Evolutionary conservation across 345 rosid species (phyloP), one percentile per base, ranked within the genome.

Genomic region (Leavenworthia alabamica): DNA sequence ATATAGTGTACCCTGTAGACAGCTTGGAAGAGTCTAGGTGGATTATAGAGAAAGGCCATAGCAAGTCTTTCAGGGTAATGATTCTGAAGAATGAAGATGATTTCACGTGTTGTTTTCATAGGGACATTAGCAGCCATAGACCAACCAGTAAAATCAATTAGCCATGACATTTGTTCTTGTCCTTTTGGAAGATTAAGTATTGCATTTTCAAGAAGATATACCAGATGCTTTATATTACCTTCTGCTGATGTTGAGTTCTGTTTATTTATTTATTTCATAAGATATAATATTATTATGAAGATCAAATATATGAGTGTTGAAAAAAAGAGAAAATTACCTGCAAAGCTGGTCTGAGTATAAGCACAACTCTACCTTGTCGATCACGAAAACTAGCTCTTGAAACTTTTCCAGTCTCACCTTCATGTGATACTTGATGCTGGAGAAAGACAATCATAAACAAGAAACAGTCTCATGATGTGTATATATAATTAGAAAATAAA

Each of bases 61-160:
- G 88, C 92, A 3, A 93, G 86, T 75, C 99, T 84, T 73, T 93
- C 99, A 0, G 99, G 99, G 67, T 89, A 93, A 62, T 89, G 96
- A 74, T 70, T 80, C 57, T 93, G 99, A 29, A 89, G 71, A 75
- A 93, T 78, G 66, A 80, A 50, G 54, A 81, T 11, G 44, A 84
- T 77, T 3, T 89, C 99, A 0, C 88, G 94, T 8, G 95, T 83
- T 40, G 90, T 76, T 60, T 74, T 78, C 68, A 92, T 55, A 2
- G 85, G 64, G 4, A 59, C 59, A 45, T 70, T 80, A 48, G 62
- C 54, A 10, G 58, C 79, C 72, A 83, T 37, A 4, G 99, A 77
- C 90, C 90, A 84, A 1, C 96, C 96, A 33, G 96, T 85, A 73
- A 89, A 93, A 75, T 93, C 99, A 5, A 89, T 77, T 76, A 93